phyloP scores from a whole-genome alignment of 192 early-diverging fungal species.

The Physocladia obscura region DNA sequence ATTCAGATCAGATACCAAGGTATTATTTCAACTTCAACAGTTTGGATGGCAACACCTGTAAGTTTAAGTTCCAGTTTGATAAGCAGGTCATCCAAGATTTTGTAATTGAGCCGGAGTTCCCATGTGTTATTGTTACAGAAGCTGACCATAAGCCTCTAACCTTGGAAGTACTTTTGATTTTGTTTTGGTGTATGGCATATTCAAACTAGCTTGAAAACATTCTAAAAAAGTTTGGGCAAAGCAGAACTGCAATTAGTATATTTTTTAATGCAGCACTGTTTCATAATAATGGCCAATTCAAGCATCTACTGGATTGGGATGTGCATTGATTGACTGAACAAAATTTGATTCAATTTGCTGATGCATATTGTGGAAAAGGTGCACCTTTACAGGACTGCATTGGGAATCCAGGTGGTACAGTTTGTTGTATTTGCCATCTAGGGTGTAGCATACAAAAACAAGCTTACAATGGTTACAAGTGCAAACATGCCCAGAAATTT shows the following conservation, averaged over 20 bases:
- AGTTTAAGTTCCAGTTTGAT: too few species aligned
- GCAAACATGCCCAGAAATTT: conserved; percentile 8
- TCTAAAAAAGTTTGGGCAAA: neutral
- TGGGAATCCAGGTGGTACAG: neutral
- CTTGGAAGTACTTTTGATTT: neutral
- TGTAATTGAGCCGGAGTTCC: neutral
- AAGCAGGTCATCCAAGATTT: neutral
- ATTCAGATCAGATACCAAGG: conserved; percentile 11
- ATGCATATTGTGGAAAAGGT: neutral
- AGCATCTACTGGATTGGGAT: neutral
- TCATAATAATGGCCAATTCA: neutral
- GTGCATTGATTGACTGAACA: neutral
- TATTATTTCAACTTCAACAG: neutral
- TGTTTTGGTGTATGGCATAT: neutral
- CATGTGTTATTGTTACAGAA: neutral
- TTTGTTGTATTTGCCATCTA: conserved; percentile 11
- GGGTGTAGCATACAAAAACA: neutral
- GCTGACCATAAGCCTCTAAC: neutral
- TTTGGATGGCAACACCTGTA: neutral
- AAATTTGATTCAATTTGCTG: neutral
- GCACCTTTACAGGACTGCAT: neutral
- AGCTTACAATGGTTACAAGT: neutral
- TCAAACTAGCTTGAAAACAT: neutral
- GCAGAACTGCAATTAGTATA: neutral
- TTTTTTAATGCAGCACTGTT: neutral